Evolutionary conservation across 345 rosid genomes (phyloP).

Genomic region (Psidium guajava): DNA sequence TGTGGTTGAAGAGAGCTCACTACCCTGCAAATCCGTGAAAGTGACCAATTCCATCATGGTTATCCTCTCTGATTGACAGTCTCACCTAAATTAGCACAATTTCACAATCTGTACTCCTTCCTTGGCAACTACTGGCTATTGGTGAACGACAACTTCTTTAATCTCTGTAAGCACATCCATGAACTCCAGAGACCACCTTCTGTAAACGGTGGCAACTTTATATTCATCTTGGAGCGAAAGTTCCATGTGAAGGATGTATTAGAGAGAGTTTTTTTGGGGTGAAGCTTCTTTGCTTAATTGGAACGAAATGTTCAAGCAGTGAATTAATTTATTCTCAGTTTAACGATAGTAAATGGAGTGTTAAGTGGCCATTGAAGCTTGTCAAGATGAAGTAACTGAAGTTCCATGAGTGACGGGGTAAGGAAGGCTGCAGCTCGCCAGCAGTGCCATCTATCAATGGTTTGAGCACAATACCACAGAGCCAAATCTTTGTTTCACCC

Average conservation of each 20-base stretch:
- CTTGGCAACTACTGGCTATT: neutral
- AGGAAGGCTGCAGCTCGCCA: neutral
- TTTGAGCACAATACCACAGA: too few species aligned
- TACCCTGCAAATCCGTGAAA: neutral
- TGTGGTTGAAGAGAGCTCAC: neutral
- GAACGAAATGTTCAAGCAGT: neutral
- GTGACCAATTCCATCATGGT: neutral
- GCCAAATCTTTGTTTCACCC: too few species aligned
- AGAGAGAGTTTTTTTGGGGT: neutral
- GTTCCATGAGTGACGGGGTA: neutral
- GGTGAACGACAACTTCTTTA: neutral
- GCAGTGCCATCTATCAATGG: too few species aligned
- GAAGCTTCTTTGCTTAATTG: neutral
- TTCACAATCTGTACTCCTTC: neutral
- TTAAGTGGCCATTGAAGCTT: neutral
- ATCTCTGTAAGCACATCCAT: neutral
- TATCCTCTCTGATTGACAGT: neutral
- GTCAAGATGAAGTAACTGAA: neutral
- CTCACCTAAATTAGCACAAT: neutral
- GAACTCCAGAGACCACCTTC: neutral
- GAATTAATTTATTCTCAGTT: neutral
- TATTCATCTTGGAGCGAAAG: neutral
- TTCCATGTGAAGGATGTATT: neutral
- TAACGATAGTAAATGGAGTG: neutral
- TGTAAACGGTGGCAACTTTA: neutral